Evolutionary conservation across 139 green algal species (phyloP).

Genomic region (Coelastrella sp.): DNA sequence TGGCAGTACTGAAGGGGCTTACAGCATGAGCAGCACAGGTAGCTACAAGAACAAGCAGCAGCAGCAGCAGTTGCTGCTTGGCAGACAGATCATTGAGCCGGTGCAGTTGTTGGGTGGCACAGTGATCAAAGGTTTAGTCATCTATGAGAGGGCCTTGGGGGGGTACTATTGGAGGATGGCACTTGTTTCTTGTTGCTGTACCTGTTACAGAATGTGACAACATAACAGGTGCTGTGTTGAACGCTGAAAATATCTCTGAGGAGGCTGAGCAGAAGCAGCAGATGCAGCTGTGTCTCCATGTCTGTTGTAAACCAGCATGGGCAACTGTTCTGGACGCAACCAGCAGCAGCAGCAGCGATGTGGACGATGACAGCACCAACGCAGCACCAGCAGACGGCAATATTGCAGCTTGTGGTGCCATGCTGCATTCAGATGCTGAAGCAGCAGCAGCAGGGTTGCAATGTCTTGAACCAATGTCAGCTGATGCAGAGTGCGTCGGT

Average conservation of each 20-base stretch:
- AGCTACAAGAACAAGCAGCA: no score
- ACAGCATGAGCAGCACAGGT: no score
- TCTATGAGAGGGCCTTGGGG: neutral
- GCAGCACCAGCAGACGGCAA: neutral
- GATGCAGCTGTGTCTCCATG: neutral
- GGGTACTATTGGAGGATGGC: slow-evolving; percentile 9
- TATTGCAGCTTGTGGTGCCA: neutral
- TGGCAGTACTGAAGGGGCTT: neutral
- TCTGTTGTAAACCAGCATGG: neutral
- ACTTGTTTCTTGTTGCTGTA: neutral
- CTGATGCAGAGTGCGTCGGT: no score
- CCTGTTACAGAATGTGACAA: no score
- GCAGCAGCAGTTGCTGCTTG: neutral
- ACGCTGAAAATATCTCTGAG: neutral
- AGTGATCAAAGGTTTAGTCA: neutral
- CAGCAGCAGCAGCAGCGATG: neutral
- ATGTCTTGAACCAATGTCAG: no score
- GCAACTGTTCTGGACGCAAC: neutral
- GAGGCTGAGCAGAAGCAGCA: neutral
- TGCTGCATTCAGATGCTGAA: neutral
- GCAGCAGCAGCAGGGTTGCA: neutral
- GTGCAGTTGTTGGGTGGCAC: neutral
- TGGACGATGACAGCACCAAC: neutral
- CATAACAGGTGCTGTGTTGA: no score
- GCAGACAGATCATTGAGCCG: neutral